Evolutionary conservation across 371 early-diverging fungal species (phyloP).

Genomic region (Blastocladiella emersonii): DNA sequence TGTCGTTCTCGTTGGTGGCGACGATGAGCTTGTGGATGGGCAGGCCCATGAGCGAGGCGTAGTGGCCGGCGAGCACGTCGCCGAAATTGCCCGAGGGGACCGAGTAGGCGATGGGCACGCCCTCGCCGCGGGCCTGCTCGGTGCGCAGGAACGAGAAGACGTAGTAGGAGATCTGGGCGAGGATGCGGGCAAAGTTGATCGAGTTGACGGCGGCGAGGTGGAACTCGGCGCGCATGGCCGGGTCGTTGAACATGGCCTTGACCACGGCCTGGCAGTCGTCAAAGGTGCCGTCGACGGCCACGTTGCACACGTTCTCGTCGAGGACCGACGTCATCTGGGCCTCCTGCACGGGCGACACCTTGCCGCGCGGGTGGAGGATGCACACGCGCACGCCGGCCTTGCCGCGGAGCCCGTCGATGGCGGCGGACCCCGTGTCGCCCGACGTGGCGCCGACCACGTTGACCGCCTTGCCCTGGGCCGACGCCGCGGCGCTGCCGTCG

Average conservation of each 20-base stretch:
- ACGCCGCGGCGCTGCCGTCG: too few relatives aligned
- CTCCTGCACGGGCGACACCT: conserved; percentile 87
- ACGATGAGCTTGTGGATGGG: conserved; percentile 66
- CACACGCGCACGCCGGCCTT: conserved; percentile 84
- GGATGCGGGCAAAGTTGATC: conserved; percentile 97
- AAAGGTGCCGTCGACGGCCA: conserved; percentile 74
- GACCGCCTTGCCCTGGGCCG: conserved; percentile 41
- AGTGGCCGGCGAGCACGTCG: conserved; percentile 89
- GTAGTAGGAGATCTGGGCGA: conserved; percentile 91
- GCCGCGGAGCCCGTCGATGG: conserved; percentile 89
- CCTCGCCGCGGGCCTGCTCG: conserved; percentile 11
- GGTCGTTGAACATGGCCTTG: conserved; percentile 74
- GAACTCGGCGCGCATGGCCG: conserved; percentile 54
- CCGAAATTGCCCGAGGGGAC: conserved; percentile 99
- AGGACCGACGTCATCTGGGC: conserved; percentile 94
- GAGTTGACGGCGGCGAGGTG: conserved; percentile 91
- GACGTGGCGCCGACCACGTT: conserved; percentile 95
- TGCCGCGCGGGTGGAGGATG: conserved; percentile 80
- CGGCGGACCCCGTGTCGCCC: conserved; percentile 94
- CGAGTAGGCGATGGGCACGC: conserved; percentile 50
- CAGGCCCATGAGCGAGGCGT: conserved; percentile 80
- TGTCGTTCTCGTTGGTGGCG: conserved; percentile 93
- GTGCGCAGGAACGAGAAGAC: conserved; percentile 72
- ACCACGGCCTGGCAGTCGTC: conserved; percentile 94
- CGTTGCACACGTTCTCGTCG: conserved; percentile 82